These are phyloP conservation scores for Raphanus sativus DNA, from an alignment of 345 rosid genomes.

Conservation along the genomic window DNA sequence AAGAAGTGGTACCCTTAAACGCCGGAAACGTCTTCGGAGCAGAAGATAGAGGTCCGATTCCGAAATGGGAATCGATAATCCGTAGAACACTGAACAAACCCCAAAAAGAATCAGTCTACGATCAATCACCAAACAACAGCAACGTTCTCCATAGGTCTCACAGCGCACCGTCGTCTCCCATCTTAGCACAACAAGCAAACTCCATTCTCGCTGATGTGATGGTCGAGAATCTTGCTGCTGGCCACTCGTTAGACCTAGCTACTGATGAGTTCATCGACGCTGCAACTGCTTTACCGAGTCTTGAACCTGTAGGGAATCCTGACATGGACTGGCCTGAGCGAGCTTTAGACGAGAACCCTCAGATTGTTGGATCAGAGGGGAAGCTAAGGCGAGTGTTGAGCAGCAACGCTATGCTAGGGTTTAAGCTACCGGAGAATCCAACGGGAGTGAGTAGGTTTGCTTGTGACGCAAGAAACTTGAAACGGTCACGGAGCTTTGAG, in stretches of 20 bases:
- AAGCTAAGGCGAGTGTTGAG: slow-evolving; percentile 73
- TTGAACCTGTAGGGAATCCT: slow-evolving; percentile 19
- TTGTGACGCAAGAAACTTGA: slow-evolving; percentile 45
- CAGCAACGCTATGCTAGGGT: slow-evolving; percentile 69
- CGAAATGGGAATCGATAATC: slow-evolving; percentile 87
- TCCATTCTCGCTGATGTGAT: slow-evolving; percentile 68
- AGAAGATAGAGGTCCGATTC: slow-evolving; percentile 83
- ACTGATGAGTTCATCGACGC: slow-evolving; percentile 43
- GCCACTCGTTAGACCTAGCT: slow-evolving; percentile 47
- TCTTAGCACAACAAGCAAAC: slow-evolving; percentile 51
- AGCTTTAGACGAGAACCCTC: slow-evolving; percentile 73
- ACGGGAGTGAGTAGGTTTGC: slow-evolving; percentile 44
- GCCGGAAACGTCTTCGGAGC: slow-evolving; percentile 96
- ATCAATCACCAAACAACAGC: slow-evolving; percentile 45
- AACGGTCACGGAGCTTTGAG: slow-evolving; percentile 72
- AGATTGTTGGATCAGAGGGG: slow-evolving; percentile 51
- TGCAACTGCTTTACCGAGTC: slow-evolving; percentile 28
- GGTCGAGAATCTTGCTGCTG: slow-evolving; percentile 38
- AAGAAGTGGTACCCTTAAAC: slow-evolving; percentile 95
- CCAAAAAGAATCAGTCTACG: slow-evolving; percentile 52
- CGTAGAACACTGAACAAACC: slow-evolving; percentile 85
- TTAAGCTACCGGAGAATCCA: slow-evolving; percentile 44
- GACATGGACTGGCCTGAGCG: slow-evolving; percentile 85
- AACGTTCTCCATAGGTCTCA: slow-evolving; percentile 33
- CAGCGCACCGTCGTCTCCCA: slow-evolving; percentile 94